Conservation (phyloP, 2,329 filamentous ascomycete genomes). For the Hypocreales sp. region DNA sequence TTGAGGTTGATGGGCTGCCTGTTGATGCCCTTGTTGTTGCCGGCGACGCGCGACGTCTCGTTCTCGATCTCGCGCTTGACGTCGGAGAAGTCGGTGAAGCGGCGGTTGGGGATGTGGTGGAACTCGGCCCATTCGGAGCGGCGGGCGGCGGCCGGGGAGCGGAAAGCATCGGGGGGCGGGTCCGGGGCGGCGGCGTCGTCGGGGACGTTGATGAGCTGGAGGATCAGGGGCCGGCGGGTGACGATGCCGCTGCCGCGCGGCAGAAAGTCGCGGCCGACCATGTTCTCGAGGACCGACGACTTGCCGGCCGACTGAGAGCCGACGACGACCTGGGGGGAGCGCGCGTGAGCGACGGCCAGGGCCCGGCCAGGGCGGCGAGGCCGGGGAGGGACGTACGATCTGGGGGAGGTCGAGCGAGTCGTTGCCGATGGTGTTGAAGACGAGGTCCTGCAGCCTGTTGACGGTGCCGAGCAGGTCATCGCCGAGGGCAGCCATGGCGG, state of each 20-base stretch:
- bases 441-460: slow-evolving; percentile 95
- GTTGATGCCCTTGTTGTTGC: slow-evolving; percentile 97
- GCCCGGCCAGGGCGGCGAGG: not conserved
- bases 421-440: slow-evolving; percentile 99
- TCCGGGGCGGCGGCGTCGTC: slow-evolving; percentile 54
- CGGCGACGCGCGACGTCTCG: slow-evolving; percentile 80
- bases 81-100: slow-evolving; percentile 80
- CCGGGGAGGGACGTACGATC: slow-evolving; percentile 50
- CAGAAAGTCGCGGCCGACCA: slow-evolving; percentile 93
- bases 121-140: slow-evolving; percentile 83
- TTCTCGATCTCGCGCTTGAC: slow-evolving; percentile 96
- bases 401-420: slow-evolving; percentile 95
- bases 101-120: slow-evolving; percentile 79
- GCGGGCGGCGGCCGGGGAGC: slow-evolving; percentile 54
- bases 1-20: slow-evolving; percentile 95
- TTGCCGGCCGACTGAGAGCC: slow-evolving; percentile 97
- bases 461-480: slow-evolving; percentile 91
- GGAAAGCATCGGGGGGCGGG: slow-evolving; percentile 55
- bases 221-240: slow-evolving; percentile 81
- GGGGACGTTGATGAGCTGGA: slow-evolving; percentile 95
- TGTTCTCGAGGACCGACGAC: slow-evolving; percentile 96
- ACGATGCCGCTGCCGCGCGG: slow-evolving; percentile 95
- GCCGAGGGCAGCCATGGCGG: slow-evolving; percentile 76
- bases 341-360: slow-evolving; percentile 5
- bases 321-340: slow-evolving; percentile 69